Base-by-base conservation (phyloP, 768 basidiomycete species). In the Boletus tomentosulus region DNA sequence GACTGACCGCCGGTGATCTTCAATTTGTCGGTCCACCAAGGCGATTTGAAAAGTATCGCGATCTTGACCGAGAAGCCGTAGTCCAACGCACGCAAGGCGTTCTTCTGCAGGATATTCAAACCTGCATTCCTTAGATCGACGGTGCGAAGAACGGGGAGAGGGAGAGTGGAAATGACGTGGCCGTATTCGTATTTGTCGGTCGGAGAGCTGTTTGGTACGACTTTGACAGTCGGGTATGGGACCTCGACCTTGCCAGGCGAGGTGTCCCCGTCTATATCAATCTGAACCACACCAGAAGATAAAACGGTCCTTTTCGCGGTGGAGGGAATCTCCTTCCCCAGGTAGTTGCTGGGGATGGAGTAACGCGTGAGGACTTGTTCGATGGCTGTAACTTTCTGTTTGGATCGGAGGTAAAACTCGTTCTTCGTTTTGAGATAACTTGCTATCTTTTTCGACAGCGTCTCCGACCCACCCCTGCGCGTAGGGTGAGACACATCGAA, bases 151-250 rank as follows among this genome's bases (percentile, higher is more conserved):
- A 66, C 62, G 9, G 66, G 51, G 6, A 78, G 61, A 9, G 78
- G 68, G 27, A 74, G 61, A 1, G 77, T 77, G 35, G 68, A 72
- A 54, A 79, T 72, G 57, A 77, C 74, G 33, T 78, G 73, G 1
- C 66, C 63, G 56, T 71, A 78, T 13, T 37, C 16, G 37, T 8
- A 37, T 37, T n/a, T 16, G 6, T 15, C 13, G 37, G 6, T 7
- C 13, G 3, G 34, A 19, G 13, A 11, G 15, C 1, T 3, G 8
- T 37, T 37, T 1, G 42, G 1, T 2, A 7, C 27, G 12, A 43
- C 42, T 27, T 43, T 25, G 10, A 43, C 4, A 15, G 13, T 27
- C 25, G 42, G 42, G 25, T 27, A 15, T 11, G 0, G 10, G 25
- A 43, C 13, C 22, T 4, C 6, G 1, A 7, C 12, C 25, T 11